Base-by-base conservation (phyloP, 371 early-diverging fungal species). In the Dipsacomyces acuminosporus region DNA sequence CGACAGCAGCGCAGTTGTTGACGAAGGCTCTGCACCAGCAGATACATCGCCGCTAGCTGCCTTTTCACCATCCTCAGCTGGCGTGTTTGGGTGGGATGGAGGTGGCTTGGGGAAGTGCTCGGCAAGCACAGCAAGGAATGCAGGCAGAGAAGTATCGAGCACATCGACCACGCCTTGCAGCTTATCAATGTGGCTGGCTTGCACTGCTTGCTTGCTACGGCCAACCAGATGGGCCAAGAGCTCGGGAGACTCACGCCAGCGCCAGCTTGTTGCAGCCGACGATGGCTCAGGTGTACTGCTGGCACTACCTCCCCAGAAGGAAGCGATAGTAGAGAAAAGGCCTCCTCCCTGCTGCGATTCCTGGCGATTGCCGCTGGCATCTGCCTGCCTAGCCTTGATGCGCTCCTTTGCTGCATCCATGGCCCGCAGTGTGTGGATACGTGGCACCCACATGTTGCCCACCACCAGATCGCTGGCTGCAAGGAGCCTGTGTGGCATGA, bases 371-470 rank as follows among this genome's bases (percentile, higher is more conserved):
- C 43, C 38, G 23, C 30, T 36, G 5, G 40, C 54, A 14, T 46
- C 45, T 18, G 36, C 15, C 4, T 22, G 57, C 38, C 57, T 56
- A 13, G 48, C 40, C 8, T 44, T 42, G 5, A 59, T 46, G 5
- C 64, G 60, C 45, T 30, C 45, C 35, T 50, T 36, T 3, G 64
- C 65, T 0, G 59, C 70, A 14, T 51, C 59, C 64, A 56, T 52
- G 8, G 70, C 70, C 34, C 18, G 60, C 48, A 64, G 46, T n/a
- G 82, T 61, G 11, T 71, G 80, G 55, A 87, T 85, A 38, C 94
- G 73, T 61, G 93, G 94, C 13, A 94, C 73, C 61, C 91, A 91
- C 42, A 85, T 81, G 19, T 86, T 78, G 22, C 85, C 84, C 33
- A 78, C 80, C 21, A 90, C 55, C 35, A 89, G 62, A 76, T 82